Conservation (phyloP, 345 rosid species). For the Eucalyptus urophylla region DNA sequence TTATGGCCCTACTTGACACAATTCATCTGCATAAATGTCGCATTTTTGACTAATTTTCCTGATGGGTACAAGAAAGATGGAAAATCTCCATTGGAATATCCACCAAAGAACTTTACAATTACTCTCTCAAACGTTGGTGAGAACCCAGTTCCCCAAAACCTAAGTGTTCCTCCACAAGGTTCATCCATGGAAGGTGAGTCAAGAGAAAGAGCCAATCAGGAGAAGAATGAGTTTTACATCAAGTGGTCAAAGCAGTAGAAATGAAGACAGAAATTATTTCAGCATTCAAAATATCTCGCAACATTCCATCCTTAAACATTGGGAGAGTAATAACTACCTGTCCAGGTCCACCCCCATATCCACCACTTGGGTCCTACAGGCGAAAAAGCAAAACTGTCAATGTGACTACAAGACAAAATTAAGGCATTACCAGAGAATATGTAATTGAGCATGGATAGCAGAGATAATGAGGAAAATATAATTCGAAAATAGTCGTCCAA, state of each 20-base stretch:
- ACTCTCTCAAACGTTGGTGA: not conserved
- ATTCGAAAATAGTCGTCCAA: not conserved
- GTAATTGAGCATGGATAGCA: not conserved
- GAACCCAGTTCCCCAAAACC: not conserved
- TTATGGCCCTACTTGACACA: not conserved
- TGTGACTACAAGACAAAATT: not conserved
- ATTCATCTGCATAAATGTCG: not conserved
- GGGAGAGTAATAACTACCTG: conserved; percentile 51
- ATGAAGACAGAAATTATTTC: not conserved
- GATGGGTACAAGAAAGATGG: not conserved
- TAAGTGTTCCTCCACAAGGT: not conserved
- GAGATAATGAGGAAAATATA: not conserved
- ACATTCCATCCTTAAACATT: not conserved
- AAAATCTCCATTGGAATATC: not conserved
- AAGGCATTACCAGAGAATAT: not conserved
- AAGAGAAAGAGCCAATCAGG: not conserved
- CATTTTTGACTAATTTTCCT: not conserved
- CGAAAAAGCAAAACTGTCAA: not conserved
- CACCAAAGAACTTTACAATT: not conserved
- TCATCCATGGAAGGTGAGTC: not conserved
- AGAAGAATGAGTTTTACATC: not conserved
- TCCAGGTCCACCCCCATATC: conserved; percentile 97
- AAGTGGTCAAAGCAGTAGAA: not conserved
- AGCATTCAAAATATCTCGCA: not conserved
- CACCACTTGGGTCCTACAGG: conserved; percentile 73